Evolutionary conservation across 495 filamentous ascomycete species (phyloP), one percentile per base, ranked within the genome.

Genomic region (Poronia punctata): DNA sequence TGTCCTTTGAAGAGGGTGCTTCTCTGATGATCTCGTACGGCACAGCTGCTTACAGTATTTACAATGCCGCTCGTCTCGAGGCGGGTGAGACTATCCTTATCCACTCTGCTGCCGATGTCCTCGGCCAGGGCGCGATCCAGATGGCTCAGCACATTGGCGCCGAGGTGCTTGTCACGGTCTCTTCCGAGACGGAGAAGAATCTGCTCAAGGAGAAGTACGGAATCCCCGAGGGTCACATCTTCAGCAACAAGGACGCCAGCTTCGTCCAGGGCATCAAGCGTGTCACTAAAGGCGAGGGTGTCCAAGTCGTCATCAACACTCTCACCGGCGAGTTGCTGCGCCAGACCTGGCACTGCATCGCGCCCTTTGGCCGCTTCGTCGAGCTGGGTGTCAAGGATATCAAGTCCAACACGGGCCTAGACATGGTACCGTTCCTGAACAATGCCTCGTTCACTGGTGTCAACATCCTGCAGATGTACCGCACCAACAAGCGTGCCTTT

Each of bases 261-360:
- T 62, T 79, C 42, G 64, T 55, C 15, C 40, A 61, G 28, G 64
- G 55, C 1, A 54, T 80, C 28, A 58, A 58, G 46, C 41, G 55
- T 10, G 53, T 56, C 11, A 80, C 76, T 0, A 54, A 59, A 5
- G 63, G 58, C 5, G 33, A 59, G 0, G 78, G 78, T 9, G 74
- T 80, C 7, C 74, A 81, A 43, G 65, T 79, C 0, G 56, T 79
- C 16, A 35, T 82, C 9, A 80, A 79, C 49, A 72, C 71, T 6
- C 48, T 79, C n/a, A 50, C 55, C 0, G 61, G 57, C 8, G 57
- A 62, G 25, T 35, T 46, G 24, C 35, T 59, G 8, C 35, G 50
- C 21, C 46, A 56, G 37, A 53, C 57, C 7, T 66, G 56, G 53
- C 40, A 60, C 37, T 78, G 67, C 40, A 53, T 80, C 36, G 69